Base-by-base conservation (phyloP, 495 filamentous ascomycete species). In the Hapsidospora chrysogenum region DNA sequence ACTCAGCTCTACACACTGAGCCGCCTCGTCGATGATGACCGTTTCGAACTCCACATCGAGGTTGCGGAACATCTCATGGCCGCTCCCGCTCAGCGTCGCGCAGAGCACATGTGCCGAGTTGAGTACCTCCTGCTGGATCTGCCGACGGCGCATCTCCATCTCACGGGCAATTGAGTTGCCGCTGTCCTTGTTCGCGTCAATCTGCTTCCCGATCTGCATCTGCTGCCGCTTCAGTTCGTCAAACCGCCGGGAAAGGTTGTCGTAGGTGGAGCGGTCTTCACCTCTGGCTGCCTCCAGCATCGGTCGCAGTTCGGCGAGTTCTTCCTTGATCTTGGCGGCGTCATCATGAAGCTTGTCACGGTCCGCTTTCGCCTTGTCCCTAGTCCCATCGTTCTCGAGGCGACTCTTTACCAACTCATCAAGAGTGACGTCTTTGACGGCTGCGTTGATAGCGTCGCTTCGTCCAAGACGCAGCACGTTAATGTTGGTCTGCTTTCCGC, bases 41-140 rank as follows among this genome's bases (percentile, higher is more conserved):
- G 89, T 95, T 56, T 97, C 89, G 42, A 97, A 96, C 52, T 96
- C 89, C 35, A 96, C 84, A 44, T 80, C 86, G 33, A 96, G 57
- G 44, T 76, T 77, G 56, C 85, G 85, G 61, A 97, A 92, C 77
- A 97, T 94, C 33, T 97, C 92, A 45, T 96, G 92, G 11, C 89
- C 89, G 56, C 80, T 86, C 36, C 86, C 89, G 51, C 84, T 93
- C 35, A 97, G 74, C 0, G 89, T 97, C 16, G 89, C 81, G 52
- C 89, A 97, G 28, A 97, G 78, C 19, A 96, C 78, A 56, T 96
- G 80, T 9, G 89, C 82, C 16, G 75, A 73, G 44, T 92, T 75
- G 28, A 96, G 73, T 33, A 97, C 81, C 40, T 85, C 73, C 54
- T 96, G 85, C 54, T 96, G 89, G 20, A 85, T 72, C 31, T 76